Base-by-base conservation (phyloP, 2,329 filamentous ascomycete species). In the Cercospora zeina region DNA sequence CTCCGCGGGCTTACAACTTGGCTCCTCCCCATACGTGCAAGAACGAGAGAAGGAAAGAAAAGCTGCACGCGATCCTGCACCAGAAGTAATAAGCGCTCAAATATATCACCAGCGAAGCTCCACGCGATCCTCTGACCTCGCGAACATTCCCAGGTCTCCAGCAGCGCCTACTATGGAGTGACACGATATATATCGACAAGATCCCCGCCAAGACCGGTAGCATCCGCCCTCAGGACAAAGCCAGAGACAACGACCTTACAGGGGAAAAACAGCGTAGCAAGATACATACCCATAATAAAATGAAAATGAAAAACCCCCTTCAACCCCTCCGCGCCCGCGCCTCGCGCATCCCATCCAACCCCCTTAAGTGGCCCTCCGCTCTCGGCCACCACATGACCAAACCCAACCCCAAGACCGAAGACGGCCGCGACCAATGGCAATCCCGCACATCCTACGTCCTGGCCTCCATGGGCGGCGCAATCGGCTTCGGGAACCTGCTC, bases 381-480 rank as follows among this genome's bases (percentile, higher is more conserved):
- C 55, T 58, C 9, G 55, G 55, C n/a, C 37, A 42, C 19, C 55
- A 58, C 55, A 58, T 58, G 55, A 58, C 55, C 5, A 58, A 58
- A 42, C 39, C 37, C 39, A 58, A 36, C 42, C 39, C 24, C 6
- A 49, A 58, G 27, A 58, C 55, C 10, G 58, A 61, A 54, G 77
- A 80, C 69, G 77, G 77, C 3, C 76, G 78, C 59, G 83, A 85
- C 71, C 80, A 83, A 66, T 85, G 83, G 82, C 81, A 81, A 1
- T 84, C 81, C 1, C 76, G 83, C 37, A 76, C 82, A 1, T 79
- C 83, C 11, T 85, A 85, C 70, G 74, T 85, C 5, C 80, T 85
- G 27, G 83, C 83, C 16, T 80, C 82, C 2, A 85, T 85, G 82
- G 82, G 83, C 47, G 83, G 83, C 55, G 83, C 81, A 66, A 82